Conservation (phyloP, 163 green algal genomes). For the Scenedesmus sp. region DNA sequence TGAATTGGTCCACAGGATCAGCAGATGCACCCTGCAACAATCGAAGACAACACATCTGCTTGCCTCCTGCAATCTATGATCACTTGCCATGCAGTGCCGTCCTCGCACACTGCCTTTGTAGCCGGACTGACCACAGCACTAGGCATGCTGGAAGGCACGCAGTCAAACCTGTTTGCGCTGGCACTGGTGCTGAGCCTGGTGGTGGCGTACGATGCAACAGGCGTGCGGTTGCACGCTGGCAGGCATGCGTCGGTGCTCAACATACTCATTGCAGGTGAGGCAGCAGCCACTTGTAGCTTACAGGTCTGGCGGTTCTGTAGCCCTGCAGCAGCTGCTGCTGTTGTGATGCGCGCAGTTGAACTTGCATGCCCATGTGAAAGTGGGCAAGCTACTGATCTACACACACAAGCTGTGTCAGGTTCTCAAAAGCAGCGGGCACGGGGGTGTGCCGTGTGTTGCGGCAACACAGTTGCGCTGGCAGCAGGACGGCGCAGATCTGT, state of each 20-base stretch:
- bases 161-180: conserved; percentile 83
- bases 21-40: no score
- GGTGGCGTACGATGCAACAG: conserved; percentile 92
- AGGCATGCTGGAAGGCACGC: conserved; percentile 78
- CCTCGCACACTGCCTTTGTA: conserved; percentile 89
- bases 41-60: no score
- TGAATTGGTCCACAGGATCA: no score
- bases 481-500: no score
- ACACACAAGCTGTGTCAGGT: no score
- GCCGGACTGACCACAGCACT: conserved; percentile 87
- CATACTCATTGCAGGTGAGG: conserved; percentile 90
- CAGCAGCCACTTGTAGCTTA: conserved; percentile 70
- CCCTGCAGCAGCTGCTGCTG: no score
- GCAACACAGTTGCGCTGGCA: no score
- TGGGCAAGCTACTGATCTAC: no score
- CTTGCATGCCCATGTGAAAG: background rate
- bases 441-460: no score
- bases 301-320: no score
- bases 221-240: conserved; percentile 91
- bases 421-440: no score
- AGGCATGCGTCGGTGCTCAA: conserved; percentile 93
- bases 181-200: conserved; percentile 86
- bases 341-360: background rate
- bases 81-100: conserved; percentile 83
- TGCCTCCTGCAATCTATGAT: no score